phyloP scores from a whole-genome alignment of 2,329 filamentous ascomycete species.

The Bipolaris oryzae region DNA sequence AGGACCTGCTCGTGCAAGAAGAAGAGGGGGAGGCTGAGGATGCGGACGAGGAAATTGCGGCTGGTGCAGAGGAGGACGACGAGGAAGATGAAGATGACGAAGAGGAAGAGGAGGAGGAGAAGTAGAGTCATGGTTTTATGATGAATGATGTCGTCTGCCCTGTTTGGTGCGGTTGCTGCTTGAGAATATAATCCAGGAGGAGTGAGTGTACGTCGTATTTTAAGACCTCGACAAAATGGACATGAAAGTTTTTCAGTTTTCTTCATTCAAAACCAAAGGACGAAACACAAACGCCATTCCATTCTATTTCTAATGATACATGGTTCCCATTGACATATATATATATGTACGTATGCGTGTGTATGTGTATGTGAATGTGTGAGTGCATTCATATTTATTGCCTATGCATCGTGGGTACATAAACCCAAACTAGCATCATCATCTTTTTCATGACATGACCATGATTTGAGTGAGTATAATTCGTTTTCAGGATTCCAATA shows the following conservation, averaged over 20 bases:
- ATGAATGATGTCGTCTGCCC: not conserved
- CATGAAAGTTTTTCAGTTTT: not conserved
- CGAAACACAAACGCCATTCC: not conserved
- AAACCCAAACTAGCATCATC: not conserved
- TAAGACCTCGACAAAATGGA: not conserved
- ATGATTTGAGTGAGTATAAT: no score
- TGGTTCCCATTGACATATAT: not conserved
- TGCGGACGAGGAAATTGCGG: slow-evolving; percentile 43
- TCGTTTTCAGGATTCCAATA: no score
- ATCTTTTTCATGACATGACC: not conserved
- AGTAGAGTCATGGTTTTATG: slow-evolving; percentile 6
- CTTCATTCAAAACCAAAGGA: not conserved
- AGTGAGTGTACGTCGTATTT: not conserved
- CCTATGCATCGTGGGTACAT: not conserved
- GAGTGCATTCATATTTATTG: not conserved
- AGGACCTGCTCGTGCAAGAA: slow-evolving; percentile 41
- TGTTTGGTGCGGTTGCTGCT: not conserved
- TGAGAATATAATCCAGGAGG: not conserved
- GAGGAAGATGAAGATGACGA: slow-evolving; percentile 35
- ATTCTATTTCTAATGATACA: not conserved
- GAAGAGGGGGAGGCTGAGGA: slow-evolving; percentile 42
- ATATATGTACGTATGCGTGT: not conserved
- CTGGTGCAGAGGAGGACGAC: slow-evolving; percentile 37
- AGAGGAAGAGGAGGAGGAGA: slow-evolving; percentile 27
- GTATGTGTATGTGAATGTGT: not conserved